Evolutionary conservation across 148 eudicot species (phyloP).

Genomic region (Vaccinium macrocarpon): DNA sequence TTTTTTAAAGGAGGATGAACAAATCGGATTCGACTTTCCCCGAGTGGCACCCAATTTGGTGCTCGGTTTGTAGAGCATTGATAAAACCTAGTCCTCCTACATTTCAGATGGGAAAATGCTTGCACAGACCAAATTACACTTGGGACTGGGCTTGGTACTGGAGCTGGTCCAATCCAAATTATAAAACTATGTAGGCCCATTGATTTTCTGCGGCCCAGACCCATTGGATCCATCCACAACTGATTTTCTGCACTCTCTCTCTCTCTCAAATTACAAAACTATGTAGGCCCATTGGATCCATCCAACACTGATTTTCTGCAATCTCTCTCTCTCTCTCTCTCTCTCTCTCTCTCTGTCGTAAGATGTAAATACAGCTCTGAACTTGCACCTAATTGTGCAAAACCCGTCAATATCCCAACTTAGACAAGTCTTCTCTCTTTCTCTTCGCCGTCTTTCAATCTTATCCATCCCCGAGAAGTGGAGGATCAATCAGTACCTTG

Average conservation of each 20-base stretch:
- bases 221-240: background rate
- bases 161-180: background rate
- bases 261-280: background rate
- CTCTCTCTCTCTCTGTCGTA: background rate
- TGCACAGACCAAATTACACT: background rate
- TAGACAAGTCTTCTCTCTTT: background rate
- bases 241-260: background rate
- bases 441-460: background rate
- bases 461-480: background rate
- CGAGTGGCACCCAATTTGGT: no score
- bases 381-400: background rate
- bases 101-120: background rate
- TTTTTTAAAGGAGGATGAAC: no score
- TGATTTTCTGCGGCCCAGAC: no score
- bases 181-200: background rate
- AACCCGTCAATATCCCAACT: background rate
- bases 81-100: no score
- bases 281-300: background rate
- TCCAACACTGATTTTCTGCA: background rate
- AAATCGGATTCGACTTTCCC: no score
- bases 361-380: background rate
- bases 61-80: no score
- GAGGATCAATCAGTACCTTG: background rate
- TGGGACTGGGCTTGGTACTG: background rate
- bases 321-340: background rate